Conservation (phyloP, 768 basidiomycete genomes). For the Trametes coccinea region DNA sequence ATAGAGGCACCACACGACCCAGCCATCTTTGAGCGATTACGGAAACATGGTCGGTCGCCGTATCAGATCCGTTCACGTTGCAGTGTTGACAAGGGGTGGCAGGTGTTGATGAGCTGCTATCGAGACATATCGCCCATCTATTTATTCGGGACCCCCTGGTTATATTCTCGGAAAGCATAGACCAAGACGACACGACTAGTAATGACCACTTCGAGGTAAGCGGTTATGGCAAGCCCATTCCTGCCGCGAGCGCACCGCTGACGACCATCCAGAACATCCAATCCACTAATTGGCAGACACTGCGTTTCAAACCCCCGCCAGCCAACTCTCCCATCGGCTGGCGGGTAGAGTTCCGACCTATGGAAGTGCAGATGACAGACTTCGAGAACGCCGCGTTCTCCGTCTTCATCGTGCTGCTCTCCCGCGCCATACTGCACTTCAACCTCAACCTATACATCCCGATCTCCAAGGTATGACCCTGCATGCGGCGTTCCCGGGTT, state of each 20-base stretch:
- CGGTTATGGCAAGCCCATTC: not conserved
- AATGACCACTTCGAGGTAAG: conserved; percentile 94
- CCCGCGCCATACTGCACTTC: conserved; percentile 89
- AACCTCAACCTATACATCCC: conserved; percentile 95
- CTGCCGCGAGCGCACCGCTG: not conserved
- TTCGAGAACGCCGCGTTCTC: conserved; percentile 98
- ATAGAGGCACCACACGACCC: conserved; percentile 77
- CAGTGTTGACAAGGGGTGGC: not conserved
- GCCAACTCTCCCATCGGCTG: conserved; percentile 92
- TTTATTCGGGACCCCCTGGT: conserved; percentile 98
- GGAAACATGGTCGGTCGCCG: conserved; percentile 63
- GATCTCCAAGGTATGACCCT: conserved; percentile 78
- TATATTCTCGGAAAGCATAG: conserved; percentile 88
- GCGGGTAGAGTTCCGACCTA: conserved; percentile 97
- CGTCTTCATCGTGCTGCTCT: conserved; percentile 91
- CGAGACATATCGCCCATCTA: conserved; percentile 91
- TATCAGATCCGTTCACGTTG: not conserved
- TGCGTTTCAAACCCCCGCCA: conserved; percentile 98
- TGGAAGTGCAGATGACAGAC: conserved; percentile 99
- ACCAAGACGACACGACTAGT: conserved; percentile 85
- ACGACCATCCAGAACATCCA: conserved; percentile 76
- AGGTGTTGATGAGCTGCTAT: conserved; percentile 86
- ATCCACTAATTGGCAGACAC: conserved; percentile 99
- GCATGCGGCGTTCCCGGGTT: not conserved
- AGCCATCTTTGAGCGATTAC: conserved; percentile 68